Evolutionary conservation across 768 basidiomycete species (phyloP), one percentile per base, ranked within the genome.

Genomic region (Tylopilus intermedius): DNA sequence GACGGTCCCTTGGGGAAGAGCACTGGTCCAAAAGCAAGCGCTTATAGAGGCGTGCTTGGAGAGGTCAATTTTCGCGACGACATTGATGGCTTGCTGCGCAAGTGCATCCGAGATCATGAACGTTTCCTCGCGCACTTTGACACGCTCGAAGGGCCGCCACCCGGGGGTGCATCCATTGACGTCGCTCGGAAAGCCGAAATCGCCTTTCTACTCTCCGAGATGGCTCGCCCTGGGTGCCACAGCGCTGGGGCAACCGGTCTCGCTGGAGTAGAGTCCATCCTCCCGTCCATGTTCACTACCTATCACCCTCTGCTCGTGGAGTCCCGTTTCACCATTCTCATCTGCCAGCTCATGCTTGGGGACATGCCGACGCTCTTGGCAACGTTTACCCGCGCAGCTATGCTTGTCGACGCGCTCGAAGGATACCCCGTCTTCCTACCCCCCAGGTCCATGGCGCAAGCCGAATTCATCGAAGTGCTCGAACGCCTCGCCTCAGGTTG

Each of bases 301-400:
- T 94, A 94, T 62, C 92, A 94, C 59, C 92, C 92, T 13, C 78
- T 94, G 49, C 80, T 94, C 46, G 86, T 93, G 53, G 92, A 94
- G 65, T 84, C 90, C 4, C 85, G 89, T 63, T 94, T 86, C 72
- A 86, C 82, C 58, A 75, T 91, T 49, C 76, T 94, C 32, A 75
- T 92, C 56, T 82, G 83, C 58, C 74, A 81, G 39, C 73, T 94
- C 52, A 80, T 94, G 76, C 79, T 92, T 15, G 90, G 84, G 5
- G 87, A 93, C 56, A 83, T 93, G 59, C 61, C 74, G 2, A 68
- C 71, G 10, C 70, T 90, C 29, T 70, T 90, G 10, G 76, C 79
- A 8, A 77, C 80, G 0, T 92, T 93, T 60, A 71, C 79, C 29
- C 81, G 78, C 49, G 77, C 85, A 2, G 84, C 88, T 0, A 70